phyloP scores from a whole-genome alignment of 2,329 filamentous ascomycete genomes.

The Diplodia scrobiculata region DNA sequence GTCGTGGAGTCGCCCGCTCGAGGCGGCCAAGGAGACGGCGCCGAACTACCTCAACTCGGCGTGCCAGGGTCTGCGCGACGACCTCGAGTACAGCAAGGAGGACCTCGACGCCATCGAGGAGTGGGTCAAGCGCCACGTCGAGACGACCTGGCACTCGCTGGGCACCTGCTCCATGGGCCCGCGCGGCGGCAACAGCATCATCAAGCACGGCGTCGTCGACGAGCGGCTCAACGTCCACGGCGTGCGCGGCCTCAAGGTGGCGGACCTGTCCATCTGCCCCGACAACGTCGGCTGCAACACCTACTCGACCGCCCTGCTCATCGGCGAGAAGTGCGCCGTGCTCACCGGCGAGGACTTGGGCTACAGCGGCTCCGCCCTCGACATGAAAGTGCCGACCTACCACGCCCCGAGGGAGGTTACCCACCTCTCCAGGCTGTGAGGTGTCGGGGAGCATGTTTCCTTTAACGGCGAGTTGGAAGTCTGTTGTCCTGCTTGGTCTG shows the following conservation, averaged over 20 bases:
- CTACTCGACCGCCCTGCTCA: constrained; percentile 70
- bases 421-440: constrained; percentile 48
- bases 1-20: constrained; percentile 65
- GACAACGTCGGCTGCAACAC: constrained; percentile 69
- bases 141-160: constrained; percentile 72
- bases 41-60: constrained; percentile 64
- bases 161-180: constrained; percentile 78
- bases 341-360: constrained; percentile 73
- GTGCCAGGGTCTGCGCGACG: constrained; percentile 60
- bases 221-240: constrained; percentile 77
- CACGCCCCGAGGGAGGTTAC: constrained; percentile 51
- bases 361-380: constrained; percentile 70
- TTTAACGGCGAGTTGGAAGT: neutral
- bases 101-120: constrained; percentile 70
- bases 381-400: constrained; percentile 69
- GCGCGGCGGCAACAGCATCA: constrained; percentile 73
- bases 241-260: constrained; percentile 75
- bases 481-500: neutral
- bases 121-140: constrained; percentile 64
- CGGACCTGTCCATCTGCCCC: constrained; percentile 73
- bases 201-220: constrained; percentile 77
- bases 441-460: neutral
- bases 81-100: constrained; percentile 65
- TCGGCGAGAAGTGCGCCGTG: constrained; percentile 73
- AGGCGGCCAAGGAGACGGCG: constrained; percentile 56